Percentiles rank a stretch among this genome's conserved stretches.
Evolutionary conservation across 1,284 basidiomycete genomes (phyloP).

Genomic region (Papiliotrema nemorosa): DNA sequence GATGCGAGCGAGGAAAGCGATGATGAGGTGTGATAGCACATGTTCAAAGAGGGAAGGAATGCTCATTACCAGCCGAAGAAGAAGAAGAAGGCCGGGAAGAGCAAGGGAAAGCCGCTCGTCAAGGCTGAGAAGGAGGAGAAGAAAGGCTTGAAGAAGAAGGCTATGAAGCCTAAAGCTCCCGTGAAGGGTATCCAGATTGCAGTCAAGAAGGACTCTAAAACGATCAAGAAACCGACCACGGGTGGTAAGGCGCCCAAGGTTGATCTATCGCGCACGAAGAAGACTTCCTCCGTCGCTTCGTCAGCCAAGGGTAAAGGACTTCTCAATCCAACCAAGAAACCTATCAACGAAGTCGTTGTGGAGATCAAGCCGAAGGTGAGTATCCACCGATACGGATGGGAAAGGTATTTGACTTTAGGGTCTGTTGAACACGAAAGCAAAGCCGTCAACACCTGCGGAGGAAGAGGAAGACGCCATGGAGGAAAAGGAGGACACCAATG

Average conservation of each 20-base stretch:
- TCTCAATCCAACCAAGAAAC: too few species aligned
- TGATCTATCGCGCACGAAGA: not conserved
- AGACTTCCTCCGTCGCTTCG: too few species aligned
- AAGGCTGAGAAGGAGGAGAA: not conserved
- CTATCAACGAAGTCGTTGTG: too few species aligned
- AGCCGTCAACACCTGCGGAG: not conserved
- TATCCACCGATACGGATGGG: too few species aligned
- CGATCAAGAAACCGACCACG: not conserved
- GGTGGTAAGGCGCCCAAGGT: not conserved
- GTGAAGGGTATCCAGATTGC: not conserved
- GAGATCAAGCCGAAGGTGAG: too few species aligned
- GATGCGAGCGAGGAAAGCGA: not conserved
- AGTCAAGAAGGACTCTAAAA: not conserved
- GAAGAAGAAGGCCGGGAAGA: not conserved
- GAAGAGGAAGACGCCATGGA: not conserved
- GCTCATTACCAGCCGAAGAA: not conserved
- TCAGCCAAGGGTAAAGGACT: too few species aligned
- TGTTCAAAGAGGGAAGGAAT: not conserved
- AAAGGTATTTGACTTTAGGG: not conserved
- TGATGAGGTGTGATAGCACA: not conserved
- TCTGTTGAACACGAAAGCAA: not conserved
- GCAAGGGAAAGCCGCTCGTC: not conserved
- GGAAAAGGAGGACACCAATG: not conserved
- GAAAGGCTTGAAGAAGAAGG: not conserved
- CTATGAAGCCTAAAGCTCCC: not conserved